A percentile compares a stretch with the other conserved stretches of the same genome.
phyloP scores from a whole-genome alignment of 202 grass and related monocot species.

The Schoenoplectus triqueter region DNA sequence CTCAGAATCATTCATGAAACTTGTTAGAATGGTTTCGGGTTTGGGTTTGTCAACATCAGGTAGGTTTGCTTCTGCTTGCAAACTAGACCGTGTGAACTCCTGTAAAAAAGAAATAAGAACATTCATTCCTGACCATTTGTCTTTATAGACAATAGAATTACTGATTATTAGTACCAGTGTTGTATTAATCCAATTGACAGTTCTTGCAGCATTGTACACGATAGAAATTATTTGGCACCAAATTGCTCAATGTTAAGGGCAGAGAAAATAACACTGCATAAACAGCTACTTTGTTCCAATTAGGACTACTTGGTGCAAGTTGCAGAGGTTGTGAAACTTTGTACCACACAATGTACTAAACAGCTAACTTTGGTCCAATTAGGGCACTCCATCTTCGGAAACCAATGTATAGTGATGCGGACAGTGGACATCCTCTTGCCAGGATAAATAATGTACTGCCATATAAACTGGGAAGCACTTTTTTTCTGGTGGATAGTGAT shows the following conservation, averaged over 20 bases:
- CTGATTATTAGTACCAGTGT: conserved; percentile 22
- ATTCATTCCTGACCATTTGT: background rate
- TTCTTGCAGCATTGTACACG: background rate
- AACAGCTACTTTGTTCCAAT: no score
- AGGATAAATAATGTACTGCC: conserved; percentile 3
- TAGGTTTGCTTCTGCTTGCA: conserved; percentile 56
- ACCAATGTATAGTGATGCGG: background rate
- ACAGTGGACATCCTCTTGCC: background rate
- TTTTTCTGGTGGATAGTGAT: background rate
- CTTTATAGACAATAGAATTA: conserved; percentile 21
- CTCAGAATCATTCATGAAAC: conserved; percentile 63
- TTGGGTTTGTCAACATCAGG: conserved; percentile 54
- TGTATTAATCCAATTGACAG: background rate
- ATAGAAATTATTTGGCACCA: background rate
- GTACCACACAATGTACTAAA: background rate
- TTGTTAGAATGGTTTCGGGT: conserved; percentile 57
- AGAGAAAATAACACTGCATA: background rate
- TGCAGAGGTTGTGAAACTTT: background rate
- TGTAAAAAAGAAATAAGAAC: conserved; percentile 46
- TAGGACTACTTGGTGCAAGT: background rate
- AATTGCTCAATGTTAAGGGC: background rate
- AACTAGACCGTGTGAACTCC: conserved; percentile 60
- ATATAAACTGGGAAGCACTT: background rate
- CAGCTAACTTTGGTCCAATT: background rate
- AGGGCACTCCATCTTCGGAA: background rate